These are phyloP conservation scores for Ganoderma sp. DNA, from an alignment of 1,284 basidiomycete species.

Conservation along the genomic window DNA sequence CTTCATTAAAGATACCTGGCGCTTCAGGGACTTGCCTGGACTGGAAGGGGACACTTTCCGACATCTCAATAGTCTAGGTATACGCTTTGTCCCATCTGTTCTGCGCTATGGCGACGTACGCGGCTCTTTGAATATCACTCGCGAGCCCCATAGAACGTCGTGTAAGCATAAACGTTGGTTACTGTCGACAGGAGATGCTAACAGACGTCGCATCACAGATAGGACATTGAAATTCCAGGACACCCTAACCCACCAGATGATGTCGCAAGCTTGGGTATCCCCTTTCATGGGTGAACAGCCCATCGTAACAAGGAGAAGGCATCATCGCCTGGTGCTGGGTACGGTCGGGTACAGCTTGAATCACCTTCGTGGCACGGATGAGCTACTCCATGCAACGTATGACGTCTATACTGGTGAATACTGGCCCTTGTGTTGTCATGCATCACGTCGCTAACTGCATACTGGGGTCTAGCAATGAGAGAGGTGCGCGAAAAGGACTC, in stretches of 20 bases:
- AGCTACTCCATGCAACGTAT: not conserved
- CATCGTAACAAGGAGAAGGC: not conserved
- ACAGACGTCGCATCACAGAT: not conserved
- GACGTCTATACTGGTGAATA: not conserved
- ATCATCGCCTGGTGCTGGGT: not conserved
- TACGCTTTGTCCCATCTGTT: not conserved
- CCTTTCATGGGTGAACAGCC: not conserved
- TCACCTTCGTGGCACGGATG: not conserved
- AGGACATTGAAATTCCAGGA: not conserved
- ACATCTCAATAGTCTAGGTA: not conserved
- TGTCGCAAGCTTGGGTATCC: not conserved
- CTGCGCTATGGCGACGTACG: not conserved
- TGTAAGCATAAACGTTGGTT: not conserved
- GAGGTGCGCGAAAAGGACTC: constrained; percentile 14
- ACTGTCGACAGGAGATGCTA: not conserved
- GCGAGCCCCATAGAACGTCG: not conserved
- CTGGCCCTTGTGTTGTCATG: not conserved
- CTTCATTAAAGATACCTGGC: not conserved
- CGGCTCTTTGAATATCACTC: no score
- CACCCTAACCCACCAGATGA: not conserved
- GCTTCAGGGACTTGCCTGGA: not conserved
- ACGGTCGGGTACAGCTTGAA: not conserved
- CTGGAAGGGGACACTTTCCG: not conserved
- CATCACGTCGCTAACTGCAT: no score
- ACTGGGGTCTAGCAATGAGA: constrained; percentile 11